These are phyloP conservation scores for Chlorella vulgaris DNA, from an alignment of 139 green algal genomes.

Conservation along the genomic window DNA sequence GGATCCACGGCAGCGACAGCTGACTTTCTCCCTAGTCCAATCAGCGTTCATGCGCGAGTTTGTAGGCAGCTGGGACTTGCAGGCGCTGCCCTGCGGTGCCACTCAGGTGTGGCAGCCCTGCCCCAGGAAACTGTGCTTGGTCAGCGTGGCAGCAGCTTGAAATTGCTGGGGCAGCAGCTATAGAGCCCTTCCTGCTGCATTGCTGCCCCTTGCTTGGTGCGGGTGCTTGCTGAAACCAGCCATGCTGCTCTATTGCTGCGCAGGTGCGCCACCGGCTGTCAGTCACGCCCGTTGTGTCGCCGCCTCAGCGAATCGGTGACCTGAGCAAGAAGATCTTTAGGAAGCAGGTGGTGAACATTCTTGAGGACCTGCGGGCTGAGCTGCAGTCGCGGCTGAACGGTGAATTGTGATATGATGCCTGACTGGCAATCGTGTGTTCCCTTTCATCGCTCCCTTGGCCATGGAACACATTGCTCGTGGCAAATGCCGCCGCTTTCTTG, in stretches of 20 bases:
- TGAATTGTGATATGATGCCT: too few species aligned
- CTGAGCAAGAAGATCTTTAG: constrained; percentile 38
- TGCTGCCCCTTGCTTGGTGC: neutral
- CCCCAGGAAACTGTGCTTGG: too few species aligned
- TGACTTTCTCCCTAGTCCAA: constrained; percentile 38
- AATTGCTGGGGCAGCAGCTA: too few species aligned
- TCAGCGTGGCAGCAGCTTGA: too few species aligned
- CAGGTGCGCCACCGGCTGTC: constrained; percentile 32
- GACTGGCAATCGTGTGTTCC: too few species aligned
- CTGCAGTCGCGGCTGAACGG: constrained; percentile 5
- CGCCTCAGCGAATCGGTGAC: constrained; percentile 39
- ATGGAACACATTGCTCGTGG: too few species aligned
- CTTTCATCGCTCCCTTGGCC: too few species aligned
- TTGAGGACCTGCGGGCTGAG: constrained; percentile 29
- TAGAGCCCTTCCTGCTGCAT: neutral
- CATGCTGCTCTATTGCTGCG: neutral
- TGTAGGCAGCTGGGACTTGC: constrained; percentile 37
- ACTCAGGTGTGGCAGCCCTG: neutral
- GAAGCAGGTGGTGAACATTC: constrained; percentile 33
- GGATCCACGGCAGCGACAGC: neutral
- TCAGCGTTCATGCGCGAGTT: constrained; percentile 46
- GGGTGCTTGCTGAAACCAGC: too few species aligned
- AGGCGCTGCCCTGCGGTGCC: neutral
- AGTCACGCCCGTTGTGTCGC: constrained; percentile 24
- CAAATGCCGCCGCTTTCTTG: too few species aligned